Conservation (phyloP, 257 asterid genomes). For the Ophiorrhiza pumila region DNA sequence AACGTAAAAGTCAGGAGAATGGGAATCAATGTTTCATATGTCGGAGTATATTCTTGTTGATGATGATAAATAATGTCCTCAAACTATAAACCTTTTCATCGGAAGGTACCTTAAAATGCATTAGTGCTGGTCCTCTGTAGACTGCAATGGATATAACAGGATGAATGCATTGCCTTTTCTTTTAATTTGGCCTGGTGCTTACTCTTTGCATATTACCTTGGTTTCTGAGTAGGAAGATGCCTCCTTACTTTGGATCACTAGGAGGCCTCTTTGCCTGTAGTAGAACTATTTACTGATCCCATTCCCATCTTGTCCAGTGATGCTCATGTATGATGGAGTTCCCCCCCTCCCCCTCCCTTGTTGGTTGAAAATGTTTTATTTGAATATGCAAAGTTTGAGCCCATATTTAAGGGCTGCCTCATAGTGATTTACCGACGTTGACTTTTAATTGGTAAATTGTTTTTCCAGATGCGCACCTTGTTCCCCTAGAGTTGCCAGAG, state of each 20-base stretch:
- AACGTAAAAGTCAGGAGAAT: background rate
- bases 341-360: too few relatives aligned
- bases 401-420: background rate
- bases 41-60: background rate
- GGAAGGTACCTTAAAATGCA: background rate
- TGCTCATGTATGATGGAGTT: background rate
- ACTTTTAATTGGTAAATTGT: background rate
- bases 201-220: background rate
- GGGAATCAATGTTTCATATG: background rate
- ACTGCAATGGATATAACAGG: background rate
- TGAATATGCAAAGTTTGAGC: background rate
- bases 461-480: constrained; percentile 66
- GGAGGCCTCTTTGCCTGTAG: background rate
- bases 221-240: background rate
- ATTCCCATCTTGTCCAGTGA: background rate
- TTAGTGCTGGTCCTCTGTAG: background rate
- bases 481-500: constrained; percentile 87
- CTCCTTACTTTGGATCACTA: background rate
- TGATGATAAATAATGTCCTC: background rate
- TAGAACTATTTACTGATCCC: background rate
- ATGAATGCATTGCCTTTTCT: background rate
- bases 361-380: background rate
- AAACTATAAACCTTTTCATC: background rate
- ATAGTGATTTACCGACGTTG: background rate
- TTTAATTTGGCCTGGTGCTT: background rate